phyloP scores from a whole-genome alignment of 306 rosid genomes.

The Acacia melanoxylon region DNA sequence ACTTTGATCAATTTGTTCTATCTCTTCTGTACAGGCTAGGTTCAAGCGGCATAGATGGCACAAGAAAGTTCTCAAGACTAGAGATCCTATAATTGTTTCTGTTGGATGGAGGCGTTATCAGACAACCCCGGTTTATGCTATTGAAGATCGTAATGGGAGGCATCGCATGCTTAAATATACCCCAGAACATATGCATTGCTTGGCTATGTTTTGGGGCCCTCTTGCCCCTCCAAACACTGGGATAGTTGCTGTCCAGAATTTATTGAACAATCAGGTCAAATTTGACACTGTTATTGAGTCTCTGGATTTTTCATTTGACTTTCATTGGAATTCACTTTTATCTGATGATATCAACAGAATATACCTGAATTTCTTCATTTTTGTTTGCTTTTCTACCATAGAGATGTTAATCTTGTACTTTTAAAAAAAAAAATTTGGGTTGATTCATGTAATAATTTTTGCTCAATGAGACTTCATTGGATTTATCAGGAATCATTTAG shows the following conservation, averaged over 20 bases:
- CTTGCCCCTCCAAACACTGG: conserved; percentile 94
- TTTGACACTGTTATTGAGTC: background rate
- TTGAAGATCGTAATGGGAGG: conserved; percentile 85
- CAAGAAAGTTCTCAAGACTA: conserved; percentile 82
- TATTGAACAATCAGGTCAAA: conserved; percentile 77
- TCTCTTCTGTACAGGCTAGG: conserved; percentile 61
- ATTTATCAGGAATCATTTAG: conserved; percentile 74
- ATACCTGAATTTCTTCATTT: background rate
- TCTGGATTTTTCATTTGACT: conserved; percentile 4
- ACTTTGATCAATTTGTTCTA: background rate
- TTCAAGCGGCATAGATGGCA: conserved; percentile 95
- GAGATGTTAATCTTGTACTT: conserved; percentile 17
- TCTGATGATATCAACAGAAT: background rate
- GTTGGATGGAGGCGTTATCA: conserved; percentile 98
- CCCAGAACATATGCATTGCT: conserved; percentile 93
- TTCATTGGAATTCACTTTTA: conserved; percentile 4
- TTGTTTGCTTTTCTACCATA: background rate
- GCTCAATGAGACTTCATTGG: conserved; percentile 29
- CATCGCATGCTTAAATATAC: conserved; percentile 94
- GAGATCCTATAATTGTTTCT: conserved; percentile 89
- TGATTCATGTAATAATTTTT: conserved; percentile 19
- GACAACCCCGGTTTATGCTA: conserved; percentile 86
- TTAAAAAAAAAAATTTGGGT: background rate
- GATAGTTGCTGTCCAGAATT: conserved; percentile 81
- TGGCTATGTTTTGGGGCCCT: conserved; percentile 96